Percentiles rank a stretch among this genome's conserved stretches.
Conservation (phyloP, 306 rosid species). For the Pachyrhizus erosus region DNA sequence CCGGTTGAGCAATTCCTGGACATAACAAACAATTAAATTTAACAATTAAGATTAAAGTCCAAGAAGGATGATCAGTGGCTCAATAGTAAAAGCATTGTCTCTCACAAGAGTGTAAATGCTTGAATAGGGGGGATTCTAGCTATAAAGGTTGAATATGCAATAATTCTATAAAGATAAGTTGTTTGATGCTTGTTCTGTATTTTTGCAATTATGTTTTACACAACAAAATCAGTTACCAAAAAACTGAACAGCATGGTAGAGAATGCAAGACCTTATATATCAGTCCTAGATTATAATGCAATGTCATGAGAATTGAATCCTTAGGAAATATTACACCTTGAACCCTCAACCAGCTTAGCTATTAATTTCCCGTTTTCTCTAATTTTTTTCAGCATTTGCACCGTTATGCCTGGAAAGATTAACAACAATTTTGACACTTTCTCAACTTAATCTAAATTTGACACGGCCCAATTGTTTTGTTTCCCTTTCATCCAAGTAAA, state of each 20-base stretch:
- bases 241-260: not conserved
- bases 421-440: not conserved
- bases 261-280: not conserved
- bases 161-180: not conserved
- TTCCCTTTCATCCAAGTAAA: not conserved
- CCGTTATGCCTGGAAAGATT: not conserved
- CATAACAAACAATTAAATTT: not conserved
- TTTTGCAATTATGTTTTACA: not conserved
- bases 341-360: not conserved
- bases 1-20: constrained; percentile 83
- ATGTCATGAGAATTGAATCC: not conserved
- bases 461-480: not conserved
- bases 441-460: not conserved
- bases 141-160: not conserved
- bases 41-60: not conserved
- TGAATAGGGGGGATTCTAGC: too few relatives aligned
- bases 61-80: not conserved
- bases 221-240: not conserved
- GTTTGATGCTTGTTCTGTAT: not conserved
- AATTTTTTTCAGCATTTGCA: not conserved
- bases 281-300: not conserved
- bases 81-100: not conserved
- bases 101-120: not conserved
- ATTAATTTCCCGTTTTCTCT: not conserved
- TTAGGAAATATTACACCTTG: constrained; percentile 5